Conservation (phyloP, 805 yeast species). For the Starmerella apicola region DNA sequence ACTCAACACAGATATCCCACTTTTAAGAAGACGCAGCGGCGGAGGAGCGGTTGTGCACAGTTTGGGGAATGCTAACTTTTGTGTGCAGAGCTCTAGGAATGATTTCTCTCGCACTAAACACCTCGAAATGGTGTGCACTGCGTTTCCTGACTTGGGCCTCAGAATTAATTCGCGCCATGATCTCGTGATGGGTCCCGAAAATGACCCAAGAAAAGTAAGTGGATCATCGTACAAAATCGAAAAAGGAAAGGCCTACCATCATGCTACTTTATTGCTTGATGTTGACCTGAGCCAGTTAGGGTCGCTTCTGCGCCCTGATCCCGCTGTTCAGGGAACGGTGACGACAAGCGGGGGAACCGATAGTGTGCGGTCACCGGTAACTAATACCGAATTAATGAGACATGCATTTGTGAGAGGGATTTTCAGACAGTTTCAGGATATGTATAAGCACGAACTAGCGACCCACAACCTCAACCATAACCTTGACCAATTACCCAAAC, state of each 20-base stretch:
- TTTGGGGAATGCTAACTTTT: slow-evolving; percentile 73
- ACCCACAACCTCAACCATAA: no score
- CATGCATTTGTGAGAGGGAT: slow-evolving; percentile 39
- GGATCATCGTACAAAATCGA: slow-evolving; percentile 90
- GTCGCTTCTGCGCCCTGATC: slow-evolving; percentile 40
- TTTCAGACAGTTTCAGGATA: slow-evolving; percentile 30
- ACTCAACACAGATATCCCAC: slow-evolving; percentile 49
- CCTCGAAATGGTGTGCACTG: slow-evolving; percentile 37
- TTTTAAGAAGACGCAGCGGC: slow-evolving; percentile 73
- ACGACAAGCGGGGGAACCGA: slow-evolving; percentile 46
- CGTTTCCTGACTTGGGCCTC: slow-evolving; percentile 29
- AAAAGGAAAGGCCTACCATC: slow-evolving; percentile 75
- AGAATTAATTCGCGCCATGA: slow-evolving; percentile 69
- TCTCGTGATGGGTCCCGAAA: slow-evolving; percentile 38
- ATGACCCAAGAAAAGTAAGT: slow-evolving; percentile 46
- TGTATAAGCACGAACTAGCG: slow-evolving; percentile 22
- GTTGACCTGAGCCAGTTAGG: slow-evolving; percentile 51
- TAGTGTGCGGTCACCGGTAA: slow-evolving; percentile 71
- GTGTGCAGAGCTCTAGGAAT: slow-evolving; percentile 58
- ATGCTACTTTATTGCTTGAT: slow-evolving; percentile 82
- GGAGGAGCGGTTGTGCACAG: slow-evolving; percentile 98
- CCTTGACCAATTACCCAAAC: background rate
- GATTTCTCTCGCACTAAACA: slow-evolving; percentile 46
- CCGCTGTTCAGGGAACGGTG: slow-evolving; percentile 27
- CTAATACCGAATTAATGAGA: slow-evolving; percentile 41